Evolutionary conservation across 257 asterid genomes (phyloP).

Genomic region (Lycium ferocissimum): DNA sequence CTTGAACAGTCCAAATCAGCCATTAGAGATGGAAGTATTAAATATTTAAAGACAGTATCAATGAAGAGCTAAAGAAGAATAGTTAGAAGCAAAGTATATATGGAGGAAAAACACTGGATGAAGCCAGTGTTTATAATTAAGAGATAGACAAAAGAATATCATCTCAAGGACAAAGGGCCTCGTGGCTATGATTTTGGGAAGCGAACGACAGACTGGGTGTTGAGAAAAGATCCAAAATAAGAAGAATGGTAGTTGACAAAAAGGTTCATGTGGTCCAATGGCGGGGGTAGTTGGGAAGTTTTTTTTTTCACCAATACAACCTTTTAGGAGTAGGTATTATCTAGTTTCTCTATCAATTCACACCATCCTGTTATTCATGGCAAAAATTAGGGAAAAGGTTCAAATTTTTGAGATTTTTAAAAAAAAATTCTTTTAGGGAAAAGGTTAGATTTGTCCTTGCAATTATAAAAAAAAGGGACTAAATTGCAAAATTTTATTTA

Average conservation of each 20-base stretch:
- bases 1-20: slow-evolving; percentile 30
- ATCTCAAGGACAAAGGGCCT: neutral
- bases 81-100: neutral
- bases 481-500: no score
- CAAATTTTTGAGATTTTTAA: no score
- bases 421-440: no score
- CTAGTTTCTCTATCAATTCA: no score
- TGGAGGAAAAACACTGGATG: neutral
- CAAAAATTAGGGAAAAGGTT: no score
- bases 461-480: no score
- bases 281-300: neutral
- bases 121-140: neutral
- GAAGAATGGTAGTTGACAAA: neutral
- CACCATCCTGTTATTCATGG: no score
- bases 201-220: neutral
- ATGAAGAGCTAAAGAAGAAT: neutral
- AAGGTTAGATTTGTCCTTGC: no score
- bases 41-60: neutral
- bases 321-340: no score
- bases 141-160: neutral
- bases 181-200: neutral
- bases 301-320: neutral
- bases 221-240: neutral
- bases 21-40: slow-evolving; percentile 21
- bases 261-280: neutral